Evolutionary conservation across 768 basidiomycete genomes (phyloP).

Genomic region (Clavulina sp.): DNA sequence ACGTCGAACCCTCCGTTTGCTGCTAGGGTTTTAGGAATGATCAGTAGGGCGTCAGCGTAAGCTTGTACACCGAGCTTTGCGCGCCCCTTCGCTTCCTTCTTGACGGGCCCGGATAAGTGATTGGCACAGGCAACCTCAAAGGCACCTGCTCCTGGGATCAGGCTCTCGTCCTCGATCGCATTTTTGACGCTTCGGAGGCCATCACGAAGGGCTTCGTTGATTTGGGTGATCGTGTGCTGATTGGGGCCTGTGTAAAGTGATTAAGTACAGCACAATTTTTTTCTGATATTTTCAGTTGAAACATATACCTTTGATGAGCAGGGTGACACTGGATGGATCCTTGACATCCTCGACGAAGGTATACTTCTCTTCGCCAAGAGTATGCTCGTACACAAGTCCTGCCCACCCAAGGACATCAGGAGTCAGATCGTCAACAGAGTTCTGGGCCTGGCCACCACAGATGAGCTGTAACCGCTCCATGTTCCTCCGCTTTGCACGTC

Average conservation of each 20-base stretch:
- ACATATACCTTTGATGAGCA: conserved; percentile 68
- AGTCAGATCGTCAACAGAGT: conserved; percentile 90
- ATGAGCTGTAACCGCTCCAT: conserved; percentile 97
- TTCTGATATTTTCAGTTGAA: neutral
- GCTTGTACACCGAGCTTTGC: conserved; percentile 96
- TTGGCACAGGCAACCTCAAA: conserved; percentile 88
- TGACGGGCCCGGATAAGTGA: conserved; percentile 60
- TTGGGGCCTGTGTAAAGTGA: conserved; percentile 47
- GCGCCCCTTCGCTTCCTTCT: conserved; percentile 79
- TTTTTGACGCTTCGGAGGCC: conserved; percentile 95
- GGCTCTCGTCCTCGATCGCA: conserved; percentile 71
- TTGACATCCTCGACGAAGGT: conserved; percentile 97
- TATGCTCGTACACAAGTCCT: conserved; percentile 96
- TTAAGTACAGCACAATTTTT: neutral
- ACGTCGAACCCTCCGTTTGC: conserved; percentile 95
- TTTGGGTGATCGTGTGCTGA: conserved; percentile 86
- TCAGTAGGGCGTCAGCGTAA: conserved; percentile 82
- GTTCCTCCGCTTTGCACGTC: conserved; percentile 92
- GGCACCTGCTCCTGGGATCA: conserved; percentile 94
- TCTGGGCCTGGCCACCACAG: conserved; percentile 89
- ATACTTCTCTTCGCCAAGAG: conserved; percentile 95
- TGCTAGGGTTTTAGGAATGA: conserved; percentile 93
- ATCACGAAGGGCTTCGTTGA: conserved; percentile 95
- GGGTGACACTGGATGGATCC: conserved; percentile 84
- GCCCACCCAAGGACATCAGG: conserved; percentile 92